Percentiles rank a stretch among this genome's conserved stretches.
Conservation (phyloP, 2,329 filamentous ascomycete genomes). For the Microsporum audouinii region DNA sequence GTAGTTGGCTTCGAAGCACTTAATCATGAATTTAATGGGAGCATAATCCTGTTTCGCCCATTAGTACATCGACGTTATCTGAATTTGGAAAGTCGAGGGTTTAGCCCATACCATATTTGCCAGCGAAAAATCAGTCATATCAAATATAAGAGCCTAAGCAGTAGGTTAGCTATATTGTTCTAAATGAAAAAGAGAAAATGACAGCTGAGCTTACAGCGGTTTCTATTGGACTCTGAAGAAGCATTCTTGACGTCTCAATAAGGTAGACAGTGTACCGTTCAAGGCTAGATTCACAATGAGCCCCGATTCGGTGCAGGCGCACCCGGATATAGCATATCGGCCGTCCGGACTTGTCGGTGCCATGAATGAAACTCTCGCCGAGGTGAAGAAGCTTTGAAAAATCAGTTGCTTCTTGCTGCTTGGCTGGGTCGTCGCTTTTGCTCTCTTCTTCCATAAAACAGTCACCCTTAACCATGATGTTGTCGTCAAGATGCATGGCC, state of each 20-base stretch:
- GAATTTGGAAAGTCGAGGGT: slow-evolving; percentile 6
- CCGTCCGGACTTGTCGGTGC: slow-evolving; percentile 68
- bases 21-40: slow-evolving; percentile 98
- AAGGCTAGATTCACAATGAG: slow-evolving; percentile 69
- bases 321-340: slow-evolving; percentile 81
- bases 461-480: slow-evolving; percentile 72
- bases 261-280: slow-evolving; percentile 87
- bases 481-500: slow-evolving; percentile 79
- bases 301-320: slow-evolving; percentile 66
- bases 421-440: slow-evolving; percentile 46
- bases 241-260: slow-evolving; percentile 85
- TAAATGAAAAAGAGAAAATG: not conserved
- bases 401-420: slow-evolving; percentile 60
- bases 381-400: slow-evolving; percentile 74
- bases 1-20: slow-evolving; percentile 98
- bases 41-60: slow-evolving; percentile 60
- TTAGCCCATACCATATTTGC: slow-evolving; percentile 67
- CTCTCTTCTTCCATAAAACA: slow-evolving; percentile 50
- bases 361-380: slow-evolving; percentile 90
- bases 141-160: slow-evolving; percentile 73
- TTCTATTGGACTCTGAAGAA: slow-evolving; percentile 68
- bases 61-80: not conserved
- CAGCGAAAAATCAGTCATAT: slow-evolving; percentile 88
- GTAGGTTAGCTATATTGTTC: not conserved
- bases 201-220: slow-evolving; percentile 60